Percentiles rank a stretch among this genome's conserved stretches.
phyloP scores from a whole-genome alignment of 73 alveolate species.

The Uronychia setigera region DNA sequence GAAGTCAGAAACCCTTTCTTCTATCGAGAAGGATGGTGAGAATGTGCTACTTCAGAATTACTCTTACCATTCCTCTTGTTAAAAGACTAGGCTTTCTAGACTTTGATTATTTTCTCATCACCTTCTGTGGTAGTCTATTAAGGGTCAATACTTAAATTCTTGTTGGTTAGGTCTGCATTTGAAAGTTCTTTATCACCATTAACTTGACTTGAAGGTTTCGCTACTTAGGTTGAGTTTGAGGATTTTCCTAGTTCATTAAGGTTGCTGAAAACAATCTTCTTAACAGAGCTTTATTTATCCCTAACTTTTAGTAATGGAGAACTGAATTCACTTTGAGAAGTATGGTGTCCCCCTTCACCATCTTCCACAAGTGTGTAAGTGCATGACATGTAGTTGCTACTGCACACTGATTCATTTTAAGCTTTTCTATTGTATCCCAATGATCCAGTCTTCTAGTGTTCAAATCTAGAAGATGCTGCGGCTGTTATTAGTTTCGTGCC shows the following conservation, averaged over 20 bases:
- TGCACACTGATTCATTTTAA: neutral
- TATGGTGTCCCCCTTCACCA: neutral
- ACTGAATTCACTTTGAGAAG: neutral
- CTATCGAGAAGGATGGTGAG: no score
- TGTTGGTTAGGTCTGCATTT: no score
- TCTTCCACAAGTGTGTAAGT: neutral
- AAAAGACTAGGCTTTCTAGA: neutral
- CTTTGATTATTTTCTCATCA: neutral
- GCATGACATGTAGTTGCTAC: neutral
- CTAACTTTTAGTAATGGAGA: neutral
- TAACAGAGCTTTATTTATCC: neutral
- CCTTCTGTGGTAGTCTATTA: no score
- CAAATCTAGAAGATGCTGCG: no score
- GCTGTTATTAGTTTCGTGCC: no score
- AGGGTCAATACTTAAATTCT: no score
- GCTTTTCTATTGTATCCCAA: neutral
- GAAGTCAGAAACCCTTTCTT: no score
- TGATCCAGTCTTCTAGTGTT: no score
- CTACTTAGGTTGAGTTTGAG: neutral
- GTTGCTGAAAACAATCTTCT: neutral
- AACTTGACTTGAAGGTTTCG: no score
- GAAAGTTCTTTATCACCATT: no score
- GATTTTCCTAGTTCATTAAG: neutral
- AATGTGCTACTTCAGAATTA: no score
- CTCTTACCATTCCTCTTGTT: no score